Evolutionary conservation across 1,284 basidiomycete genomes (phyloP), one percentile per base, ranked within the genome.

Genomic region (Heterobasidion parviporum): DNA sequence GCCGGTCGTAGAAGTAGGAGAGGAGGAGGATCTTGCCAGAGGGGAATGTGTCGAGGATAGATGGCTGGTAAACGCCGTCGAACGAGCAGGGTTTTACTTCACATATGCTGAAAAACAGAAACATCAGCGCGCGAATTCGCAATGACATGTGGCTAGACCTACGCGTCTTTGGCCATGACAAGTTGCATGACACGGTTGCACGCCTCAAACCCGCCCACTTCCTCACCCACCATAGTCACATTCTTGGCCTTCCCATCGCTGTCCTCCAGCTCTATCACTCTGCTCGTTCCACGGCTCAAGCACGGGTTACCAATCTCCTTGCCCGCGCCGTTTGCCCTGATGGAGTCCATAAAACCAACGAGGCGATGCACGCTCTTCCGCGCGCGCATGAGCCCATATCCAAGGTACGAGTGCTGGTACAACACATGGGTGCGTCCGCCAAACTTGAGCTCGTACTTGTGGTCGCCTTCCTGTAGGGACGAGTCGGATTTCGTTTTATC

Each of bases 1-100:
- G 78, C 44, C 97, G 90, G 76, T 98, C 96, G 75, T 94, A 97
- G 74, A 99, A 98, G 80, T 98, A 99, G 33, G 95, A 98, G 1
- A 98, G 80, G 8, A 95, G 82, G 33, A 94, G 80, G 61, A 94
- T 79, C 65, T 85, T 85, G 60, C 91, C 91, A 18, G 75, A 70
- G 4, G 83, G 79, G 81, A 98, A 98, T 6, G 92, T 89, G 61
- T 96, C 89, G 61, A 92, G 78, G 33, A 98, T 78, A n/a, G 89
- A 89, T 1, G 96, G 97, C 70, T 98, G 96, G 75, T 99, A 98
- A 33, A 98, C 93, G 41, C 96, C 96, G 63, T 93, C 89, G 75
- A 99, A 99, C 1, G 95, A 94, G 71, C 96, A 99, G 0, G 94
- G 94, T 68, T 90, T 92, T 63, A 86, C 77, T 64, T 86, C 83